Evolutionary conservation across 108 stramenopile species (phyloP).

Genomic region (Aureococcus anophagefferens): DNA sequence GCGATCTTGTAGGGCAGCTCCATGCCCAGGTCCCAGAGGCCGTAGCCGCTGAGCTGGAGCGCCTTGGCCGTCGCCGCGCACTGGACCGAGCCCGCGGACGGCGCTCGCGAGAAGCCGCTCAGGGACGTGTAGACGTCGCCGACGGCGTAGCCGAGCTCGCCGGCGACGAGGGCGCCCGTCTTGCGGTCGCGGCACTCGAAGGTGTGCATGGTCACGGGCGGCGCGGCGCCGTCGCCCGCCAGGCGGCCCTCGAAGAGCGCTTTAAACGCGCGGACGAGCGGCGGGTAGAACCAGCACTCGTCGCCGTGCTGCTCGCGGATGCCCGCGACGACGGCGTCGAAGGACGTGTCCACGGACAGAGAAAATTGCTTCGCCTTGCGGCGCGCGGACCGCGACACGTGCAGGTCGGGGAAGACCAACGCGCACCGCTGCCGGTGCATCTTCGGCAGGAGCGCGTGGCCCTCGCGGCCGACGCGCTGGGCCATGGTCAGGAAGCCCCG

Average conservation of each 20-base stretch:
- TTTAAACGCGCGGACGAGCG: conserved; percentile 54
- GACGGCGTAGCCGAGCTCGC: conserved; percentile 70
- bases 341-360: conserved; percentile 55
- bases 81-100: conserved; percentile 70
- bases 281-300: conserved; percentile 65
- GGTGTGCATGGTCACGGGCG: conserved; percentile 59
- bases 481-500: conserved; percentile 79
- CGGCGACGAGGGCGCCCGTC: conserved; percentile 54
- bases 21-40: conserved; percentile 74
- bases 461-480: conserved; percentile 17
- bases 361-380: conserved; percentile 54
- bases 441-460: conserved; percentile 52
- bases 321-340: conserved; percentile 56
- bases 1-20: conserved; percentile 57
- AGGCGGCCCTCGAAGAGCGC: conserved; percentile 4
- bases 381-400: conserved; percentile 56
- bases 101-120: conserved; percentile 59
- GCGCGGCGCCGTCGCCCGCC: neutral
- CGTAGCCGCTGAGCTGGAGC: conserved; percentile 40
- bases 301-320: conserved; percentile 66
- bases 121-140: conserved; percentile 66
- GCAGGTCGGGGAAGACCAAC: conserved; percentile 44
- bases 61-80: conserved; percentile 52
- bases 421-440: conserved; percentile 64
- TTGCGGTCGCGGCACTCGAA: conserved; percentile 60